Evolutionary conservation across 2,329 filamentous ascomycete genomes (phyloP).

Genomic region (Cercospora zeae-maydis): DNA sequence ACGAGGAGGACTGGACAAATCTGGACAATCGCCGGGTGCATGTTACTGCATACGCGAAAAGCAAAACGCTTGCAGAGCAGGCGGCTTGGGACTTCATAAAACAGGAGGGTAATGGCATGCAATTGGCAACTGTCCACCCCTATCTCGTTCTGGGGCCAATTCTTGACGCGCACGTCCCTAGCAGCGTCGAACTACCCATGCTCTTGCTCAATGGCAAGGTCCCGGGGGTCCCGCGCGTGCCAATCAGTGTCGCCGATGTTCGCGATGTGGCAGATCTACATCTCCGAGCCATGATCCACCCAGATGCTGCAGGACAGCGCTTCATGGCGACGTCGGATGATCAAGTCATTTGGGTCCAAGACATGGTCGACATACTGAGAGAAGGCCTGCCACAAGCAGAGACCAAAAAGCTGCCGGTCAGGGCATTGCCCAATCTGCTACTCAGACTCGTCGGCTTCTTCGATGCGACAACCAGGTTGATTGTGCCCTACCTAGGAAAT

Average conservation of each 20-base stretch:
- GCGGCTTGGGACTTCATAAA: background rate
- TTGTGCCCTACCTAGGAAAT: background rate
- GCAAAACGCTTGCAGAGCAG: background rate
- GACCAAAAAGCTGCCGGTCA: slow-evolving; percentile 22
- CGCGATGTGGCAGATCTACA: slow-evolving; percentile 37
- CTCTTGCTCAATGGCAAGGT: slow-evolving; percentile 33
- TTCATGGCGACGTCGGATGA: slow-evolving; percentile 8
- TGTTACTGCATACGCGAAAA: background rate
- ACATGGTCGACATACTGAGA: slow-evolving; percentile 22
- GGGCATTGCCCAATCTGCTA: slow-evolving; percentile 26
- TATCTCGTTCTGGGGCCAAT: slow-evolving; percentile 33
- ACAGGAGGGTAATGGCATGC: background rate
- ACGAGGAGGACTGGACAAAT: background rate
- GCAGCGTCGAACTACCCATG: slow-evolving; percentile 28
- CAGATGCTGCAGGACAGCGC: slow-evolving; percentile 28
- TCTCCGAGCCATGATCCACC: slow-evolving; percentile 31
- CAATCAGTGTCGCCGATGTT: slow-evolving; percentile 33
- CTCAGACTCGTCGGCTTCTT: slow-evolving; percentile 8
- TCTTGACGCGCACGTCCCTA: slow-evolving; percentile 28
- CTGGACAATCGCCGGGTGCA: background rate
- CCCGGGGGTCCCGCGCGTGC: slow-evolving; percentile 31
- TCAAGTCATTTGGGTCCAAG: background rate
- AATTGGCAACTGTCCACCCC: background rate
- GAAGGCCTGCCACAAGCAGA: slow-evolving; percentile 19
- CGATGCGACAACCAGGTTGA: background rate